Conservation (phyloP, 2,329 filamentous ascomycete genomes). For the Xylariaceae sp. region DNA sequence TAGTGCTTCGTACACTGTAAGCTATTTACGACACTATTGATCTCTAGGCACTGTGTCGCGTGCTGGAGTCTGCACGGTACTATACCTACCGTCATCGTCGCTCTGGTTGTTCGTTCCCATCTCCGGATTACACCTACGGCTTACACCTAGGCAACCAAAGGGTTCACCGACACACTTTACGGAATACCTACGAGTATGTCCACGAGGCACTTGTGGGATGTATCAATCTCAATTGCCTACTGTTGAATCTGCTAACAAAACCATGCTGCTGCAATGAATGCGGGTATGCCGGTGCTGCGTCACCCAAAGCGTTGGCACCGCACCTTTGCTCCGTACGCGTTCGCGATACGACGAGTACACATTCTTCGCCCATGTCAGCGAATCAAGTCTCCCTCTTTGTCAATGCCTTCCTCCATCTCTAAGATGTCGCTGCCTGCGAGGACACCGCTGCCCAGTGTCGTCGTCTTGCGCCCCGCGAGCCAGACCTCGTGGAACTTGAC, state of each 20-base stretch:
- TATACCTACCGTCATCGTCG: too few species aligned
- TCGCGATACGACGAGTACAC: too few species aligned
- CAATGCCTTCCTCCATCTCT: conserved; percentile 74
- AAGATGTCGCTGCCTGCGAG: conserved; percentile 81
- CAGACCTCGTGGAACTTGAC: conserved; percentile 96
- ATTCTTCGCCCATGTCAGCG: conserved; percentile 42
- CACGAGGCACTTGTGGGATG: neutral
- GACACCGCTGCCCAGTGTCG: conserved; percentile 50
- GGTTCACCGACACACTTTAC: too few species aligned
- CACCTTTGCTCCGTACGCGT: too few species aligned
- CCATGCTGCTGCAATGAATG: conserved; percentile 42
- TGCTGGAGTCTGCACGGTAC: neutral
- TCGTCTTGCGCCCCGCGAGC: conserved; percentile 57
- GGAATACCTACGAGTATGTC: neutral
- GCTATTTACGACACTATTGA: conserved; percentile 30
- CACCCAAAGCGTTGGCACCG: too few species aligned
- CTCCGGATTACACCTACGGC: too few species aligned
- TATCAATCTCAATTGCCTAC: neutral
- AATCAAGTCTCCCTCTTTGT: conserved; percentile 67
- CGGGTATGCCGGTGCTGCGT: conserved; percentile 37
- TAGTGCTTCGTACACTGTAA: neutral
- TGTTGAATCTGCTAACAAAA: conserved; percentile 14
- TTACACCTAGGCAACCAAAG: neutral
- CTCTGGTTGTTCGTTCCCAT: too few species aligned
- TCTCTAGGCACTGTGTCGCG: conserved; percentile 24